These are phyloP conservation scores for Rhododendron kiyosumense DNA, from an alignment of 148 eudicot species.

Conservation along the genomic window DNA sequence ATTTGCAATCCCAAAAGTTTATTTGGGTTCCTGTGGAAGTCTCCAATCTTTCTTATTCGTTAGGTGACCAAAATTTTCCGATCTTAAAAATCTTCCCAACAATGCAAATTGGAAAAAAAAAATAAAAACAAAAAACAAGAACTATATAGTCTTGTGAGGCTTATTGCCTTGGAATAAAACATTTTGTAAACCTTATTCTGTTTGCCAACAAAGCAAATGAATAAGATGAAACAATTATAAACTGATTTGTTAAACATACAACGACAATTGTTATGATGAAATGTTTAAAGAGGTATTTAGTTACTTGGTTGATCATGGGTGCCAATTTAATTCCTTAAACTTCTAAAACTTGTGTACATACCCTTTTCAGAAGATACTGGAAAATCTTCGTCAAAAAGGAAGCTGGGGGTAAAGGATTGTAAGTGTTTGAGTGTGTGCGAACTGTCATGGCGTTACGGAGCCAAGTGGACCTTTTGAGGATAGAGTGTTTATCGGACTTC, in stretches of 20 bases:
- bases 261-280: neutral
- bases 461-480: neutral
- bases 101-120: neutral
- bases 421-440: neutral
- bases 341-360: neutral
- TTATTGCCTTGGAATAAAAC: neutral
- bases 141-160: neutral
- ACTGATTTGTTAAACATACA: neutral
- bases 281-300: neutral
- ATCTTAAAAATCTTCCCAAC: neutral
- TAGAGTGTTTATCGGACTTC: neutral
- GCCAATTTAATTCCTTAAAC: neutral
- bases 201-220: neutral
- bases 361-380: neutral
- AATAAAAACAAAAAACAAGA: neutral
- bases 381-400: neutral
- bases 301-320: neutral
- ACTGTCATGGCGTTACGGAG: neutral
- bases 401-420: neutral
- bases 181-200: neutral
- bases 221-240: neutral
- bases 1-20: neutral
- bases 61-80: neutral
- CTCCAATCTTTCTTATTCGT: neutral
- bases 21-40: neutral